phyloP scores from a whole-genome alignment of 140 eudicot genomes.

The Senecio squalidus region DNA sequence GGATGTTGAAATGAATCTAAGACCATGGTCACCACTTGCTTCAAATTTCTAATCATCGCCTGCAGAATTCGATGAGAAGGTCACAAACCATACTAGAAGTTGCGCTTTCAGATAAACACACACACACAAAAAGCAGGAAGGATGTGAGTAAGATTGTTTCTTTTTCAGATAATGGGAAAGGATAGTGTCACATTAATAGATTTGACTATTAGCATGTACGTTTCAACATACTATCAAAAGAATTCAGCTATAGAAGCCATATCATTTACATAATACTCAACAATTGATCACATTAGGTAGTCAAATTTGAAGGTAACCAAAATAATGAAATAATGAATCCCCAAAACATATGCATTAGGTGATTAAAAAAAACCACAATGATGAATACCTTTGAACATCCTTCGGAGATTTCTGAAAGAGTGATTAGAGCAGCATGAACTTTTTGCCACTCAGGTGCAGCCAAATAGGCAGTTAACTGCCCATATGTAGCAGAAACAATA shows the following conservation, averaged over 20 bases:
- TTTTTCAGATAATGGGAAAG: neutral
- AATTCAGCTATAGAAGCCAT: neutral
- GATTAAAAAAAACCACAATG: no score
- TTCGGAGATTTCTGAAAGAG: slow-evolving; percentile 68
- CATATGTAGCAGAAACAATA: slow-evolving; percentile 53
- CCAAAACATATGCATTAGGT: neutral
- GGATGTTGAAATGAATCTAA: slow-evolving; percentile 74
- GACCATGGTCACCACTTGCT: slow-evolving; percentile 44
- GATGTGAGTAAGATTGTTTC: no score
- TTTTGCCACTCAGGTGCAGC: slow-evolving; percentile 70
- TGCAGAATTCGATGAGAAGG: neutral
- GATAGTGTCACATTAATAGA: neutral
- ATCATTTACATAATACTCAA: neutral
- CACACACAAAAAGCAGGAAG: neutral
- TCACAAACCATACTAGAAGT: neutral
- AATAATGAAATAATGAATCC: neutral
- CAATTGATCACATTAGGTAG: neutral
- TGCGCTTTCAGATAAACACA: neutral
- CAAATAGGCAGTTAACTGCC: slow-evolving; percentile 43
- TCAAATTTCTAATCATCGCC: slow-evolving; percentile 58
- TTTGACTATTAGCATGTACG: neutral
- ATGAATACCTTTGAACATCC: slow-evolving; percentile 68
- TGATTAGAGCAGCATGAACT: slow-evolving; percentile 58
- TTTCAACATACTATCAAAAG: neutral
- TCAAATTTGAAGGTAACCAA: neutral